These are phyloP conservation scores for Podospora didyma DNA, from an alignment of 495 filamentous ascomycete genomes.

Conservation along the genomic window DNA sequence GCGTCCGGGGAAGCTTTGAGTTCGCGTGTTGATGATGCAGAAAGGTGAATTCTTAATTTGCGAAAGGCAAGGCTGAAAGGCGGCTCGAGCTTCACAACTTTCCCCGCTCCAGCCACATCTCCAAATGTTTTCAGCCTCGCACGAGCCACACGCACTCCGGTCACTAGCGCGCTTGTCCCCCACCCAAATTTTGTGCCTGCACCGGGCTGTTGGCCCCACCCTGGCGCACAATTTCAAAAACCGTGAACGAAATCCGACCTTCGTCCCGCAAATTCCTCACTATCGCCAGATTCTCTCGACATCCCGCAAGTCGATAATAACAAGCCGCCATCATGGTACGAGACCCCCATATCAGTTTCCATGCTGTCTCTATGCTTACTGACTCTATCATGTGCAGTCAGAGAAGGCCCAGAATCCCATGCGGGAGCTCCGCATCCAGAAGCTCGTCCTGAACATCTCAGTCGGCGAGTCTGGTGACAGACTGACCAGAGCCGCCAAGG, in stretches of 20 bases:
- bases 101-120: slow-evolving; percentile 15
- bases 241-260: slow-evolving; percentile 21
- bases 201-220: slow-evolving; percentile 8
- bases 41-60: too few species aligned
- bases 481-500: slow-evolving; percentile 99
- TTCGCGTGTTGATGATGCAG: too few species aligned
- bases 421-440: slow-evolving; percentile 99
- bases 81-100: slow-evolving; percentile 7
- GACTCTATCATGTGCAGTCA: slow-evolving; percentile 36
- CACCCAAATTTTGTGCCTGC: slow-evolving; percentile 10
- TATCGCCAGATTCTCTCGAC: slow-evolving; percentile 8
- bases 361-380: slow-evolving; percentile 13
- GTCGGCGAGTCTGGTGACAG: slow-evolving; percentile 99
- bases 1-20: slow-evolving; percentile 9
- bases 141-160: neutral
- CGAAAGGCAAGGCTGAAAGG: slow-evolving; percentile 33
- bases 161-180: slow-evolving; percentile 18
- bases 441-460: slow-evolving; percentile 99
- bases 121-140: too few species aligned
- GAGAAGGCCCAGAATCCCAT: slow-evolving; percentile 94
- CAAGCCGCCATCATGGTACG: slow-evolving; percentile 27
- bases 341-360: slow-evolving; percentile 6
- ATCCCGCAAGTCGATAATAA: slow-evolving; percentile 22
- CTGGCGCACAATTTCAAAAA: slow-evolving; percentile 28
- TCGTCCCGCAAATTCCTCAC: slow-evolving; percentile 16